These are phyloP conservation scores for Wallacemonas sp. DNA, from an alignment of 208 protist species.

Conservation along the genomic window DNA sequence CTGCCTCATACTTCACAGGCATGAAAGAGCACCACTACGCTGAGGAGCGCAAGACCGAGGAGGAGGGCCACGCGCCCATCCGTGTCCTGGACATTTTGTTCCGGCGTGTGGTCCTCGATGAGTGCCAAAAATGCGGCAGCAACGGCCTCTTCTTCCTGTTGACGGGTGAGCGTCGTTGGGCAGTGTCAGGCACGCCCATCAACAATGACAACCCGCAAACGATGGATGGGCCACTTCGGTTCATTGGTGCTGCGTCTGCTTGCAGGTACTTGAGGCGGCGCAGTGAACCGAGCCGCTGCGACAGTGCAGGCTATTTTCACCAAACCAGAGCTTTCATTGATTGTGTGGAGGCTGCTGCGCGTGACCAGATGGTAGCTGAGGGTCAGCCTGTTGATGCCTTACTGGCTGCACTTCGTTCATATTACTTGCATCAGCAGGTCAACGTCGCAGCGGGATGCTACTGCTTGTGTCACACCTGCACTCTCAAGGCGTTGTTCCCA, in stretches of 20 bases:
- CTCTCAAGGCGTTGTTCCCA: background rate
- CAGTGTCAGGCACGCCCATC: slow-evolving; percentile 59
- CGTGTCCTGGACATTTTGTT: slow-evolving; percentile 42
- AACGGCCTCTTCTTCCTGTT: slow-evolving; percentile 36
- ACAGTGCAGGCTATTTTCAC: too few relatives aligned
- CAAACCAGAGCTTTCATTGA: too few relatives aligned
- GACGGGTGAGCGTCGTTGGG: slow-evolving; percentile 41
- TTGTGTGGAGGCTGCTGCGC: too few relatives aligned
- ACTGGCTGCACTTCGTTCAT: background rate
- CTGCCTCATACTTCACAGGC: background rate
- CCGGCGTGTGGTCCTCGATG: slow-evolving; percentile 56
- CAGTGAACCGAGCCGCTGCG: too few relatives aligned
- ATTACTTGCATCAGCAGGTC: background rate
- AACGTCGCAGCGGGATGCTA: background rate
- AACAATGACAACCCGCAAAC: slow-evolving; percentile 44
- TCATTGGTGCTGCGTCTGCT: slow-evolving; percentile 26
- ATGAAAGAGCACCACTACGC: slow-evolving; percentile 10
- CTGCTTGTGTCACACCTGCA: background rate
- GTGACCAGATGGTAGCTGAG: background rate
- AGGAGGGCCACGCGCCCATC: slow-evolving; percentile 8
- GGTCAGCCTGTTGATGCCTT: background rate
- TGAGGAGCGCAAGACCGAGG: slow-evolving; percentile 6
- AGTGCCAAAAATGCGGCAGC: slow-evolving; percentile 48
- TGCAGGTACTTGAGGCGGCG: slow-evolving; percentile 2
- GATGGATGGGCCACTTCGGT: slow-evolving; percentile 27